Evolutionary conservation across 306 rosid species (phyloP).

Genomic region (Glycine soja): DNA sequence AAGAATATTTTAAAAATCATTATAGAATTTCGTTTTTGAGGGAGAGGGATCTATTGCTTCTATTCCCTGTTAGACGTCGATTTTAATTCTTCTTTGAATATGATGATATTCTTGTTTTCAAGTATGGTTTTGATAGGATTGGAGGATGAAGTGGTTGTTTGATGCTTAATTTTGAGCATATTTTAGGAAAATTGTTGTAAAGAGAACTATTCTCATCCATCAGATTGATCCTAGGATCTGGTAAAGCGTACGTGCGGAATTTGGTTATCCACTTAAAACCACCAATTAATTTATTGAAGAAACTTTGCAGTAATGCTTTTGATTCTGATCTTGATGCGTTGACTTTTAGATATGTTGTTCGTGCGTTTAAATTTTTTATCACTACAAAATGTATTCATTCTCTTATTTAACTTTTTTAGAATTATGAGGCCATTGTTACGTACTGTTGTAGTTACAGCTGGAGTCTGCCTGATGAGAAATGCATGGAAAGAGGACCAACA

Average conservation of each 20-base stretch:
- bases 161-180: background rate
- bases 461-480: conserved; percentile 87
- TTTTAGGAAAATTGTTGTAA: conserved; percentile 12
- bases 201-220: background rate
- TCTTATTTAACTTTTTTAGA: conserved; percentile 26
- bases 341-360: background rate
- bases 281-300: conserved; percentile 10
- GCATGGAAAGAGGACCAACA: conserved; percentile 82
- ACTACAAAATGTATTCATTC: conserved; percentile 2
- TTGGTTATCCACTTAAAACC: background rate
- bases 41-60: conserved; percentile 21
- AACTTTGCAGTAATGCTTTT: background rate
- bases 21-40: background rate
- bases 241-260: background rate
- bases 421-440: conserved; percentile 21
- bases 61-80: background rate
- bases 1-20: background rate
- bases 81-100: background rate
- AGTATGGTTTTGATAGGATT: conserved; percentile 20
- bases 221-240: conserved; percentile 33
- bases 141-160: background rate
- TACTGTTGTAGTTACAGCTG: conserved; percentile 55
- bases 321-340: conserved; percentile 29
- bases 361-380: conserved; percentile 3
- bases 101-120: conserved; percentile 1